phyloP scores from a whole-genome alignment of 495 filamentous ascomycete genomes.

The Aspergillus sparsus region DNA sequence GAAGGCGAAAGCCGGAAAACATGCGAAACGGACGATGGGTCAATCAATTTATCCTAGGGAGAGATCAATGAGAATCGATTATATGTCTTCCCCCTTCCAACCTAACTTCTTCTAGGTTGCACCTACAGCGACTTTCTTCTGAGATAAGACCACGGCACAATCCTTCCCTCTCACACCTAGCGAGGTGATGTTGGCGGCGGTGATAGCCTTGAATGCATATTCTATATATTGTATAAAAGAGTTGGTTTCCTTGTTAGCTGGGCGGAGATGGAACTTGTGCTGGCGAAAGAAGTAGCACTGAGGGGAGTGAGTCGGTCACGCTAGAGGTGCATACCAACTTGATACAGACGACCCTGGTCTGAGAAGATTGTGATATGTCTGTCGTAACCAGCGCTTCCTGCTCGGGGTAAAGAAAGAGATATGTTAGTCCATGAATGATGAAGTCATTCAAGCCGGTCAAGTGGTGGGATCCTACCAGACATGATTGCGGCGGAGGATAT shows the following conservation, averaged over 20 bases:
- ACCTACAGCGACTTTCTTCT: constrained; percentile 98
- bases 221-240: constrained; percentile 55
- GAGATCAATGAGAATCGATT: constrained; percentile 17
- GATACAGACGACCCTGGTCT: constrained; percentile 94
- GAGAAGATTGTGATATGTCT: constrained; percentile 99
- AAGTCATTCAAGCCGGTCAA: constrained; percentile 36
- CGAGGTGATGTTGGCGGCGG: constrained; percentile 96
- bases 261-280: neutral
- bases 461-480: constrained; percentile 40
- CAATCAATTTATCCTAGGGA: constrained; percentile 92
- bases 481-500: constrained; percentile 34
- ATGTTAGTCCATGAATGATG: constrained; percentile 36
- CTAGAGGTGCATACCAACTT: constrained; percentile 81
- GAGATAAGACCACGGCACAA: constrained; percentile 94
- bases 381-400: constrained; percentile 89
- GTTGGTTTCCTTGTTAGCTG: constrained; percentile 6
- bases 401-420: constrained; percentile 25
- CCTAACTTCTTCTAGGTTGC: neutral
- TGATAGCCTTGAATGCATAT: constrained; percentile 99
- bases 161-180: constrained; percentile 93
- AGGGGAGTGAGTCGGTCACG: too few species aligned
- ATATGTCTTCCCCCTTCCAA: neutral
- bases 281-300: neutral
- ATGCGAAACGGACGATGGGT: constrained; percentile 94
- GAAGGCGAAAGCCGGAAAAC: constrained; percentile 95